Evolutionary conservation across 805 yeast species (phyloP).

Genomic region (Metschnikowia kunwiensis): DNA sequence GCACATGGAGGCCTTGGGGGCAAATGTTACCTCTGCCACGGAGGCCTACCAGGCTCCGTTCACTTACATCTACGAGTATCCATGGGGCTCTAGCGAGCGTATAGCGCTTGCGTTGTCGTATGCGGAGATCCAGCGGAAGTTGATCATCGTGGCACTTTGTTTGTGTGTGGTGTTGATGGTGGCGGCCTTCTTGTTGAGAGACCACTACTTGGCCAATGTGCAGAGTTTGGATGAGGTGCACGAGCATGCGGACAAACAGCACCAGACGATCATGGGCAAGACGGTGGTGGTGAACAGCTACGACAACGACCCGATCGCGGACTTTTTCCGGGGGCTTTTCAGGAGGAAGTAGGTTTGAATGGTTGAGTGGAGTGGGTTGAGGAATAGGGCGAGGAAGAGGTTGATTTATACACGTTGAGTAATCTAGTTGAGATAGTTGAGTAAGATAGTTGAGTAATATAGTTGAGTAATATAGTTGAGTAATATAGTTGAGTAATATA

Average conservation of each 20-base stretch:
- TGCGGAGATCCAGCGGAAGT: constrained; percentile 54
- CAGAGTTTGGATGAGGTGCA: constrained; percentile 27
- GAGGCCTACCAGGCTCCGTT: constrained; percentile 49
- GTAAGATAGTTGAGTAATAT: no score
- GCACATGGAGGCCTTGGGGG: constrained; percentile 24
- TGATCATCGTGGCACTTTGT: constrained; percentile 53
- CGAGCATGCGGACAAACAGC: constrained; percentile 13
- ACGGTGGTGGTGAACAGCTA: constrained; percentile 19
- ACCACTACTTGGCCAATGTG: constrained; percentile 43
- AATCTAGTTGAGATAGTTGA: no score
- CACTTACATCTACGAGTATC: constrained; percentile 42
- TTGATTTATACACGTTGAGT: no score
- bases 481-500: no score
- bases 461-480: no score
- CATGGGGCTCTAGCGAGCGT: constrained; percentile 67
- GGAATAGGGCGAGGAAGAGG: no score
- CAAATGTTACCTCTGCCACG: constrained; percentile 29
- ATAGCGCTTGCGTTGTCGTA: constrained; percentile 55
- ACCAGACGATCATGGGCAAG: constrained; percentile 11
- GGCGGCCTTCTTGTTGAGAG: constrained; percentile 49
- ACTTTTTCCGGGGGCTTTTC: constrained; percentile 14
- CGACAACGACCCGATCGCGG: constrained; percentile 19
- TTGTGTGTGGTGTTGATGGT: constrained; percentile 52
- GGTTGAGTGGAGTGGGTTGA: no score
- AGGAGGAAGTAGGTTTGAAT: constrained; percentile 8